phyloP scores from a whole-genome alignment of 73 alveolate species.

The Paramecium pentaurelia region DNA sequence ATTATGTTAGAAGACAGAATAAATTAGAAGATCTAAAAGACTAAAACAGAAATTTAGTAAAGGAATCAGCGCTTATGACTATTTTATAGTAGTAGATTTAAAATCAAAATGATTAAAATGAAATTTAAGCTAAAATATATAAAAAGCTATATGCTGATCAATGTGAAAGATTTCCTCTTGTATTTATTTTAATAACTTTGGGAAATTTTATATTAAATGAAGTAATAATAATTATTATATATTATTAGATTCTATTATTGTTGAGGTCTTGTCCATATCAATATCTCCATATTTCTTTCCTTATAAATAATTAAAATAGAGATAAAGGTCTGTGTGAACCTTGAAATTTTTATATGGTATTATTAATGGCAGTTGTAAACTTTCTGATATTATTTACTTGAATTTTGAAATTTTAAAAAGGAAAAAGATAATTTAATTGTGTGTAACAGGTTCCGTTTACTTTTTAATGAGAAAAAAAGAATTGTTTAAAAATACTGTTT shows the following conservation, averaged over 20 bases:
- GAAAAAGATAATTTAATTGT: no score
- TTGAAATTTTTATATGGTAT: neutral
- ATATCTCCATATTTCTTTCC: neutral
- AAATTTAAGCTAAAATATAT: neutral
- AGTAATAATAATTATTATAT: neutral
- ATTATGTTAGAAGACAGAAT: neutral
- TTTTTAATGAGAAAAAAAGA: neutral
- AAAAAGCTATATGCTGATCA: neutral
- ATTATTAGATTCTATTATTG: neutral
- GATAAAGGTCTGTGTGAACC: neutral
- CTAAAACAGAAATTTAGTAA: neutral
- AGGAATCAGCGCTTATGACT: neutral
- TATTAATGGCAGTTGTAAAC: neutral
- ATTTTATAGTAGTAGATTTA: neutral
- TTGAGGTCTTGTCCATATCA: neutral
- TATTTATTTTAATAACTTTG: neutral
- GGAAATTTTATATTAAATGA: conserved; percentile 3
- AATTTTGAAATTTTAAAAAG: no score
- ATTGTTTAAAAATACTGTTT: neutral
- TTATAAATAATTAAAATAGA: neutral
- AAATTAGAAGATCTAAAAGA: neutral
- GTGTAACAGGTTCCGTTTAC: neutral
- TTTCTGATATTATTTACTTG: neutral
- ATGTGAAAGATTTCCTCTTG: neutral
- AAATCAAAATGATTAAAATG: neutral